Percentiles rank a stretch among this genome's conserved stretches.
These are phyloP conservation scores for Dysphania ambrosioides DNA, from an alignment of 148 eudicot species.

Conservation along the genomic window DNA sequence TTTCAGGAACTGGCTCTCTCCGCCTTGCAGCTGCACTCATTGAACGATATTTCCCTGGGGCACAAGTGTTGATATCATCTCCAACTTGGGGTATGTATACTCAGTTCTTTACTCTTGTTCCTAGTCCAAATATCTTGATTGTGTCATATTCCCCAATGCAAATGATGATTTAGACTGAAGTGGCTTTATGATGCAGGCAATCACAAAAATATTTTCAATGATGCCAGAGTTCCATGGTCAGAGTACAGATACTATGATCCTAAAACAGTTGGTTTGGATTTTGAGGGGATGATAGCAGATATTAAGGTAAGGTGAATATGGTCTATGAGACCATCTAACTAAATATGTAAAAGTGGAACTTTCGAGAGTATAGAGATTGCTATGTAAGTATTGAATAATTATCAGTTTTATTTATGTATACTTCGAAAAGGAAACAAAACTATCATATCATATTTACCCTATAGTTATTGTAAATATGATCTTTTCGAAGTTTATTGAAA, in stretches of 20 bases:
- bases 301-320: slow-evolving; percentile 52
- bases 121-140: not conserved
- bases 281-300: slow-evolving; percentile 93
- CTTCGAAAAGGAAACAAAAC: no score
- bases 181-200: slow-evolving; percentile 50
- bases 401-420: no score
- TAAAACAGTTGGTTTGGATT: slow-evolving; percentile 91
- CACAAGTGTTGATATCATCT: slow-evolving; percentile 83
- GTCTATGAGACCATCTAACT: not conserved
- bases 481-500: no score
- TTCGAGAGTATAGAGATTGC: no score
- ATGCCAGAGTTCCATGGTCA: slow-evolving; percentile 96
- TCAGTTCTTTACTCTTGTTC: slow-evolving; percentile 4
- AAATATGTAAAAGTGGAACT: no score
- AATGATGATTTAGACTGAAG: not conserved
- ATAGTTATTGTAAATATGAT: no score
- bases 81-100: slow-evolving; percentile 84
- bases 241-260: slow-evolving; percentile 95
- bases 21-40: slow-evolving; percentile 94
- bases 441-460: no score
- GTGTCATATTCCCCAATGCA: not conserved
- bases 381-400: no score
- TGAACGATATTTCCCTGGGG: slow-evolving; percentile 87
- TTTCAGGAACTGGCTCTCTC: slow-evolving; percentile 98
- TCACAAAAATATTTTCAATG: slow-evolving; percentile 93